Conservation (phyloP, 495 filamentous ascomycete species). For the Penicillium malachiteum region DNA sequence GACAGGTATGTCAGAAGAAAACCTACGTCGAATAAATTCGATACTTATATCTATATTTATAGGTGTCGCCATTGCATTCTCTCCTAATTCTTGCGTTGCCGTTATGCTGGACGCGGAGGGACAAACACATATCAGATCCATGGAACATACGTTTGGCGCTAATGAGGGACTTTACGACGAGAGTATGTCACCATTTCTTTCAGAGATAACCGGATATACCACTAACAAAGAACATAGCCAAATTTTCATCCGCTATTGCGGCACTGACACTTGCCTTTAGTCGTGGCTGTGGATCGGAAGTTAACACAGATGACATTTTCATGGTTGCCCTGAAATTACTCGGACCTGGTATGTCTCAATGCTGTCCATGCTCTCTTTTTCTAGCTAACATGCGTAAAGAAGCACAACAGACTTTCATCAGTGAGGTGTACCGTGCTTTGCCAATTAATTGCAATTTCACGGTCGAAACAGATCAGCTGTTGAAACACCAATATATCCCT, state of each 20-base stretch:
- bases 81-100: slow-evolving; percentile 69
- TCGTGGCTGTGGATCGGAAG: slow-evolving; percentile 52
- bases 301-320: slow-evolving; percentile 73
- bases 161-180: slow-evolving; percentile 40
- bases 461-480: slow-evolving; percentile 65
- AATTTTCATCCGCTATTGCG: slow-evolving; percentile 54
- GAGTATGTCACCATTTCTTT: slow-evolving; percentile 25
- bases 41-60: not conserved
- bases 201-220: not conserved
- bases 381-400: slow-evolving; percentile 18
- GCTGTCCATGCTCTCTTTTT: not conserved
- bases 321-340: slow-evolving; percentile 56
- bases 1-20: slow-evolving; percentile 33
- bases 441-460: slow-evolving; percentile 72
- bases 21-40: not conserved
- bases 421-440: slow-evolving; percentile 64
- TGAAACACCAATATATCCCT: slow-evolving; percentile 64
- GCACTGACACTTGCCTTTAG: slow-evolving; percentile 61
- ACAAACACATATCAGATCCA: slow-evolving; percentile 58
- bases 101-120: slow-evolving; percentile 65
- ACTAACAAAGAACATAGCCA: slow-evolving; percentile 31
- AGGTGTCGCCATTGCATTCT: slow-evolving; percentile 69
- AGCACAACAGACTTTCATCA: slow-evolving; percentile 53
- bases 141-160: slow-evolving; percentile 53
- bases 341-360: slow-evolving; percentile 46